A percentile compares a stretch with the other conserved stretches of the same genome.
phyloP scores from a whole-genome alignment of 2,329 filamentous ascomycete genomes.

The Fusarium piperis region DNA sequence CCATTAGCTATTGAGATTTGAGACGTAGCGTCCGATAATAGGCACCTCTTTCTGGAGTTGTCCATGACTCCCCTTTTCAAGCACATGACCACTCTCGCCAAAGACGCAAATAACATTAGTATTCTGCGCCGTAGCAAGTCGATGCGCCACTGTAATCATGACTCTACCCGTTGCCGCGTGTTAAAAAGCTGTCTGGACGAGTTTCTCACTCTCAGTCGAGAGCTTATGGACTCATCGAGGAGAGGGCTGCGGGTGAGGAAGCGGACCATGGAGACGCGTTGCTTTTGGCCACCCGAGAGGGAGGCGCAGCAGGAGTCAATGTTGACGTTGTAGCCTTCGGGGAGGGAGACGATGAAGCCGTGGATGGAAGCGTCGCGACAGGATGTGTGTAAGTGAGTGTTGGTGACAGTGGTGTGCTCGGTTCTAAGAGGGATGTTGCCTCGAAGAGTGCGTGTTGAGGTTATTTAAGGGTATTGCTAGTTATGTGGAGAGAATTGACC shows the following conservation, averaged over 20 bases:
- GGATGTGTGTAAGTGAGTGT: slow-evolving; percentile 61
- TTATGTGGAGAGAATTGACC: slow-evolving; percentile 46
- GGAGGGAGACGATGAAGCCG: slow-evolving; percentile 75
- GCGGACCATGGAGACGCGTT: slow-evolving; percentile 75
- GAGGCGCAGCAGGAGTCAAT: slow-evolving; percentile 73
- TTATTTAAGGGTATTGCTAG: background rate
- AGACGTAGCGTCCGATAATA: slow-evolving; percentile 67
- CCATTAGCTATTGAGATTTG: background rate
- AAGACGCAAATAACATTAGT: slow-evolving; percentile 83
- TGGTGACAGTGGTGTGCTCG: slow-evolving; percentile 59
- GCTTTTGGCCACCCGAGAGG: slow-evolving; percentile 76
- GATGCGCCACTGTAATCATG: slow-evolving; percentile 80
- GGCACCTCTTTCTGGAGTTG: slow-evolving; percentile 61
- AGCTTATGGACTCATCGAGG: slow-evolving; percentile 77
- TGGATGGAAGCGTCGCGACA: slow-evolving; percentile 73
- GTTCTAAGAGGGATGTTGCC: slow-evolving; percentile 79
- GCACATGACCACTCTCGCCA: slow-evolving; percentile 64
- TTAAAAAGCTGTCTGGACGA: slow-evolving; percentile 76
- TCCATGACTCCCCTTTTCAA: slow-evolving; percentile 63
- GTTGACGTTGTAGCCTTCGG: slow-evolving; percentile 73
- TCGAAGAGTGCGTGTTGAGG: slow-evolving; percentile 58
- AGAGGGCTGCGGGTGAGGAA: slow-evolving; percentile 74
- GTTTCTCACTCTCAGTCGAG: slow-evolving; percentile 71
- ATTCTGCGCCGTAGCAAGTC: slow-evolving; percentile 78
- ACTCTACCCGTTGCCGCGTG: slow-evolving; percentile 67